phyloP scores from a whole-genome alignment of 108 stramenopile species.

The Cylindrotheca fusiformis region DNA sequence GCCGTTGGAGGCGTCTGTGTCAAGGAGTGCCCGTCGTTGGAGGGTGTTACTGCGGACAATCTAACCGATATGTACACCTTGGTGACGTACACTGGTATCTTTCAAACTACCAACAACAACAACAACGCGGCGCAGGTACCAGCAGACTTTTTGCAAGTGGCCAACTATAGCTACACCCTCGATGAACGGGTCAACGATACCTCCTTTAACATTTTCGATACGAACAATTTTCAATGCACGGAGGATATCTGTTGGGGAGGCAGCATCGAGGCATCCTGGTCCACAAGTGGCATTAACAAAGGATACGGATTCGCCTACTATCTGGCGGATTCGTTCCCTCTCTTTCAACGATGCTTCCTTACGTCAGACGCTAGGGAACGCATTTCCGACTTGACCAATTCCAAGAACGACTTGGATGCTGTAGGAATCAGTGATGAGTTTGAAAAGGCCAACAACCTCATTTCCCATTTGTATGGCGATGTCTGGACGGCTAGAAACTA shows the following conservation, averaged over 20 bases:
- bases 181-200: neutral
- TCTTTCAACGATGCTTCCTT: constrained; percentile 57
- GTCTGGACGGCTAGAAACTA: constrained; percentile 41
- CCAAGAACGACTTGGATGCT: neutral
- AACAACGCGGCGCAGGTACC: constrained; percentile 27
- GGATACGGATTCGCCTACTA: constrained; percentile 71
- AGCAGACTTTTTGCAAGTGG: constrained; percentile 39
- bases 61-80: constrained; percentile 52
- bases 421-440: neutral
- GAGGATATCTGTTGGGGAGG: constrained; percentile 44
- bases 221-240: constrained; percentile 40
- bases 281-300: constrained; percentile 40
- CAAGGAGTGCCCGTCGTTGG: constrained; percentile 37
- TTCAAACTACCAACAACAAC: constrained; percentile 21
- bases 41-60: constrained; percentile 29
- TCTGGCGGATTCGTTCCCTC: constrained; percentile 52
- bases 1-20: constrained; percentile 76
- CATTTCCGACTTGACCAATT: constrained; percentile 17
- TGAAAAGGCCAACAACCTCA: constrained; percentile 15
- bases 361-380: constrained; percentile 38
- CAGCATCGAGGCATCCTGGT: constrained; percentile 31
- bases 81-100: constrained; percentile 65
- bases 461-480: constrained; percentile 60
- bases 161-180: constrained; percentile 34
- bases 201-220: neutral